phyloP scores from a whole-genome alignment of 2,329 filamentous ascomycete genomes.

The Rutstroemia sp. region DNA sequence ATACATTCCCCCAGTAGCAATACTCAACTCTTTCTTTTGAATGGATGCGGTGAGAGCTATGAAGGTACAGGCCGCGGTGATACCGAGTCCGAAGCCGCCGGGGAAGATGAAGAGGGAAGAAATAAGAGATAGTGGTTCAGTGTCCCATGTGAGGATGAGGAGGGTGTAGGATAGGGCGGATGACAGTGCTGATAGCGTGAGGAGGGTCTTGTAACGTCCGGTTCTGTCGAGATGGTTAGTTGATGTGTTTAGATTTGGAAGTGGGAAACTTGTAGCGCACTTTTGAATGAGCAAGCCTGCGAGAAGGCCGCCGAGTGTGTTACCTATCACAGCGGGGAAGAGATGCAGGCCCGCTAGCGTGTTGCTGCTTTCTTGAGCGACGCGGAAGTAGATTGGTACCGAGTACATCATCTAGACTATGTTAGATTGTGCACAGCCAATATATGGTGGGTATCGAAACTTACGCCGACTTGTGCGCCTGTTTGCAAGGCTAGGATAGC shows the following conservation, averaged over 20 bases:
- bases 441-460: slow-evolving; percentile 18
- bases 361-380: slow-evolving; percentile 49
- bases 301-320: slow-evolving; percentile 55
- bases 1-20: slow-evolving; percentile 42
- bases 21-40: slow-evolving; percentile 38
- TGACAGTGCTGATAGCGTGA: slow-evolving; percentile 42
- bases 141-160: slow-evolving; percentile 51
- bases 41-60: slow-evolving; percentile 42
- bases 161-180: slow-evolving; percentile 45
- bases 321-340: slow-evolving; percentile 60
- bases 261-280: background rate
- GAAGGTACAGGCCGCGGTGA: slow-evolving; percentile 39
- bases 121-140: slow-evolving; percentile 41
- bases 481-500: slow-evolving; percentile 45
- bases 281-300: slow-evolving; percentile 39
- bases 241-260: background rate
- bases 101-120: slow-evolving; percentile 56
- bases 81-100: slow-evolving; percentile 43
- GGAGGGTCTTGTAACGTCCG: slow-evolving; percentile 50
- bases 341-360: slow-evolving; percentile 54
- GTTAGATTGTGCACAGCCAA: background rate
- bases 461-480: slow-evolving; percentile 49
- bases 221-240: slow-evolving; percentile 30
- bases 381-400: slow-evolving; percentile 63
- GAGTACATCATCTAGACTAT: slow-evolving; percentile 48